Base-by-base conservation (phyloP, 805 yeast species). In the Ogataea ramenticola region DNA sequence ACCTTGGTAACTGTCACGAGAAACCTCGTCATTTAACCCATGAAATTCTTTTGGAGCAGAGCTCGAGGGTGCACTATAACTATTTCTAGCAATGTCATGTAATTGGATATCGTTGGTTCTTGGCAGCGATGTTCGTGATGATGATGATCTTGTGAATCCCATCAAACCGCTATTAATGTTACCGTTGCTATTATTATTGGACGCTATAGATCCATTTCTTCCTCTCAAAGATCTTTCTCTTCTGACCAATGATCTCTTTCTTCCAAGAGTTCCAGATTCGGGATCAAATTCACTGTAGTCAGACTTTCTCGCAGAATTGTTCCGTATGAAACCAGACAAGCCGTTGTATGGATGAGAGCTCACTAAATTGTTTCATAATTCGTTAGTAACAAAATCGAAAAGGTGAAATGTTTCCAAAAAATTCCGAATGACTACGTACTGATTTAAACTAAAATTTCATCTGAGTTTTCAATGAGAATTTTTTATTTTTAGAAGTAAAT, bases 161-260 rank as follows among this genome's bases (percentile, higher is more conserved):
- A 10, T 24, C 6, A 10, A 10, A 10, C 27, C 10, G 10, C 10
- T 24, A 10, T 24, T 24, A 10, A 24, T 24, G 27, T 24, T 15
- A 20, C 41, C 32, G 15, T 15, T 24, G 4, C 32, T 19, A 22
- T 12, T 15, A 21, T 27, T 20, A 8, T 5, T 12, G 4, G 24
- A 26, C n/a, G 10, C 20, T 16, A 39, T 11, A 9, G 43, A 35
- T 19, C 32, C 34, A n/a, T 75, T 57, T 40, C 79, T 66, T 8
- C 31, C 20, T n/a, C 34, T 34, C 3, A 33, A 21, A 34, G 84
- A 80, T 52, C 98, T 77, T 57, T 91, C 98, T 3, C 95, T 95
- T 48, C 87, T 75, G 29, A 91, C 84, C 48, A 91, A 68, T 0
- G 96, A 85, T 52, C 78, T 72, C 59, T 82, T 86, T 45, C 82